Evolutionary conservation across 768 basidiomycete genomes (phyloP).

Genomic region (Pulveroboletus sp.): DNA sequence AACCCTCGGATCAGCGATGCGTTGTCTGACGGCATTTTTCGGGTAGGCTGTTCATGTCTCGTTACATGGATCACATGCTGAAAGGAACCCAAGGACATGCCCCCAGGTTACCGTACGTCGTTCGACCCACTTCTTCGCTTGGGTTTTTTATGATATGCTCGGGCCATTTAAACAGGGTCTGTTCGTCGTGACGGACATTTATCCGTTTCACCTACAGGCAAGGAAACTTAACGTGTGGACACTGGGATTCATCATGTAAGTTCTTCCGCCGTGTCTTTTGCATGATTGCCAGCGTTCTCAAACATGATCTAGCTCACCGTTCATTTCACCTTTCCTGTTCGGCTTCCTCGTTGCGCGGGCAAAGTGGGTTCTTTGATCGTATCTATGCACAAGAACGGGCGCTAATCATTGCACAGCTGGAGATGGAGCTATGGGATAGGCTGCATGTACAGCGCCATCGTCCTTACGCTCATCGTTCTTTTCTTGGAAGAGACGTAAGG

Average conservation of each 20-base stretch:
- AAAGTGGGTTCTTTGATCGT: constrained; percentile 15
- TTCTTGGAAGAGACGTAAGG: constrained; percentile 50
- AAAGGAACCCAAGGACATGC: constrained; percentile 36
- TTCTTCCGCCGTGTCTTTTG: constrained; percentile 30
- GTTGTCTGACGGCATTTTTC: constrained; percentile 32
- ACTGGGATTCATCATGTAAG: constrained; percentile 47
- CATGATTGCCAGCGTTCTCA: constrained; percentile 18
- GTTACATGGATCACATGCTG: background rate
- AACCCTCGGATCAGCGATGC: constrained; percentile 22
- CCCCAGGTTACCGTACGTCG: constrained; percentile 46
- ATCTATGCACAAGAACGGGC: too few species aligned
- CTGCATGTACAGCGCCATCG: constrained; percentile 43
- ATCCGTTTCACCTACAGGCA: constrained; percentile 52
- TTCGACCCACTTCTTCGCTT: background rate
- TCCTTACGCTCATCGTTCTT: constrained; percentile 42
- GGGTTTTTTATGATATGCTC: background rate
- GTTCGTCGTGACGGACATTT: constrained; percentile 47
- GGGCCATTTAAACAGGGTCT: constrained; percentile 36
- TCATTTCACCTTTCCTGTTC: constrained; percentile 29
- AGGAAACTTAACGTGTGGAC: constrained; percentile 53
- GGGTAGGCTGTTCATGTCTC: constrained; percentile 17
- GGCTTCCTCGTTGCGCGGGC: constrained; percentile 27
- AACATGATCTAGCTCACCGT: constrained; percentile 30
- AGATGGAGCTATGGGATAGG: constrained; percentile 52
- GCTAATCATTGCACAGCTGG: constrained; percentile 31